phyloP scores from a whole-genome alignment of 192 early-diverging fungal species.

The Gonapodya sp. region DNA sequence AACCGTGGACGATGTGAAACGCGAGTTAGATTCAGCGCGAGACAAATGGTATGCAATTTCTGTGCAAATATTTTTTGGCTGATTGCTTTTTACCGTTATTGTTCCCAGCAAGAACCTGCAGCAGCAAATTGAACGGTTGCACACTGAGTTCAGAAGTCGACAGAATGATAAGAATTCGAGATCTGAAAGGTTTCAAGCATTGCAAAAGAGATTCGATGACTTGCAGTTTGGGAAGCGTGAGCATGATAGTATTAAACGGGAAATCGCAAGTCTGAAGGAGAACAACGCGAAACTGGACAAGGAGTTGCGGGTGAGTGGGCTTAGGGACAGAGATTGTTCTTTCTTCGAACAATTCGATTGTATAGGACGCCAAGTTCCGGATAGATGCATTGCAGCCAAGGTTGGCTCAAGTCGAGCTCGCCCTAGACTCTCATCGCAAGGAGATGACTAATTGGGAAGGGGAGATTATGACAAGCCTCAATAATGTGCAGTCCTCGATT shows the following conservation, averaged over 20 bases:
- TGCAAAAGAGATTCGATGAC: conserved; percentile 21
- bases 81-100: neutral
- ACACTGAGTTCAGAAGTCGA: conserved; percentile 35
- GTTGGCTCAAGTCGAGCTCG: conserved; percentile 22
- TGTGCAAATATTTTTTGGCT: no score
- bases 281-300: conserved; percentile 16
- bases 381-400: neutral
- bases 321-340: conserved; percentile 5
- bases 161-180: conserved; percentile 37
- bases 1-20: conserved; percentile 58
- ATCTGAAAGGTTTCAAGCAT: conserved; percentile 24
- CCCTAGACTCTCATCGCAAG: conserved; percentile 5
- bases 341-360: neutral
- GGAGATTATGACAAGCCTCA: conserved; percentile 9
- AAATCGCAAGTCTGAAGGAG: conserved; percentile 17
- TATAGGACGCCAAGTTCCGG: neutral
- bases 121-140: conserved; percentile 40
- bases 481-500: conserved; percentile 14
- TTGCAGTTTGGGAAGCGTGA: conserved; percentile 18
- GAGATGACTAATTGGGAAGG: conserved; percentile 8
- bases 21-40: conserved; percentile 38
- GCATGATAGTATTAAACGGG: neutral
- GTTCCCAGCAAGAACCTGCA: conserved; percentile 28
- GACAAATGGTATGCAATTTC: conserved; percentile 35
- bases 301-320: neutral